Evolutionary conservation across 495 filamentous ascomycete species (phyloP).

Genomic region (Talaromyces adpressus): DNA sequence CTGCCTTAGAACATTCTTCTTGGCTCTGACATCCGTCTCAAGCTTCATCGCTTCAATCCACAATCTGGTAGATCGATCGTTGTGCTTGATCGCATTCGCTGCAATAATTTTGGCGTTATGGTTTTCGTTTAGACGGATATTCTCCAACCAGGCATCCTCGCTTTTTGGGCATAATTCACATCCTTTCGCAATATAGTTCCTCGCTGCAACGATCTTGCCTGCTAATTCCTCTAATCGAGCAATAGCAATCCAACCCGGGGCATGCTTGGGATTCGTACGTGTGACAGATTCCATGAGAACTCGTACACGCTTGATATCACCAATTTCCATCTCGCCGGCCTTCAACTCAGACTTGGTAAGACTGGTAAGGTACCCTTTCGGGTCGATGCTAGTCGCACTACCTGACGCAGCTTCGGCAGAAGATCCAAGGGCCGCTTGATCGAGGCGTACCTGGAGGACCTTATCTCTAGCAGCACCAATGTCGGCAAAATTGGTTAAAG

Average conservation of each 20-base stretch:
- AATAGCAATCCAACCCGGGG: slow-evolving; percentile 93
- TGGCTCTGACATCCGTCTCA: slow-evolving; percentile 68
- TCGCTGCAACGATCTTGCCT: slow-evolving; percentile 79
- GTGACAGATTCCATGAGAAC: slow-evolving; percentile 89
- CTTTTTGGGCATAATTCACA: slow-evolving; percentile 88
- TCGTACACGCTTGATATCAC: slow-evolving; percentile 95
- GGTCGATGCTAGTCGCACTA: slow-evolving; percentile 86
- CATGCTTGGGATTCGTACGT: slow-evolving; percentile 89
- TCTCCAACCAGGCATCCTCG: slow-evolving; percentile 93
- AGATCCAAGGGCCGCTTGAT: slow-evolving; percentile 73
- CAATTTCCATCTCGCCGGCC: slow-evolving; percentile 74
- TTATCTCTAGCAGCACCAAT: slow-evolving; percentile 94
- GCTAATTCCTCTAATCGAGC: slow-evolving; percentile 89
- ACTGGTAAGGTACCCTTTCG: slow-evolving; percentile 91
- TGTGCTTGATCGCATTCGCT: slow-evolving; percentile 86
- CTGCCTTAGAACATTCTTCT: slow-evolving; percentile 84
- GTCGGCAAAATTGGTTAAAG: slow-evolving; percentile 96
- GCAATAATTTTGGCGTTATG: slow-evolving; percentile 94
- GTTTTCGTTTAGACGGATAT: slow-evolving; percentile 83
- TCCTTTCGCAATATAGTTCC: slow-evolving; percentile 76
- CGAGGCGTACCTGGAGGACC: slow-evolving; percentile 82
- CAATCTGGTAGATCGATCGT: slow-evolving; percentile 77
- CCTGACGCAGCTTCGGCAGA: slow-evolving; percentile 66
- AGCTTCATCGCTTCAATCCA: slow-evolving; percentile 96
- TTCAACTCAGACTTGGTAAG: slow-evolving; percentile 71